Evolutionary conservation across 192 early-diverging fungal genomes (phyloP), one percentile per base, ranked within the genome.

Genomic region (Funneliformis mosseae): DNA sequence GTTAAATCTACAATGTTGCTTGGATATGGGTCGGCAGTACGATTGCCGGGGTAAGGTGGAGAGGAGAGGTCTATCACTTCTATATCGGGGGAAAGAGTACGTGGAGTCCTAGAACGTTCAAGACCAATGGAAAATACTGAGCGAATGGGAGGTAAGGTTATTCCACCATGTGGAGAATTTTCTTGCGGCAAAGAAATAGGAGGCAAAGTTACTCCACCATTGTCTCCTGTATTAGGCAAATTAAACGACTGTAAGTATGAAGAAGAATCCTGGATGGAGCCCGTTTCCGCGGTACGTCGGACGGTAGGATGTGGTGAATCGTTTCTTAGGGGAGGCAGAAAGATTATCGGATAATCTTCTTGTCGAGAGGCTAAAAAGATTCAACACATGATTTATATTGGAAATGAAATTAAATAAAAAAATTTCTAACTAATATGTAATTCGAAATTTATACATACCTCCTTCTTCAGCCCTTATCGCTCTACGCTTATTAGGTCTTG

Each of bases 151-250:
- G 67, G 67, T 41, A 69, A 69, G 3, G 67, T 69, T 69, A 69
- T 69, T 69, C 67, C 67, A 69, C 67, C 33, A 69, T 69, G 27
- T 18, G 67, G 10, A 69, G 67, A 69, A 39, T 39, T 33, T 69
- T 69, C 67, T 28, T 69, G 18, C 38, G 67, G 67, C 27, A 33
- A 41, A 39, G 28, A 69, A 39, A 69, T 69, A 69, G 67, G 67
- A 69, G 33, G 67, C 38, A 69, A 39, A 69, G 16, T 21, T 55
- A 39, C 33, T 39, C 67, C 67, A 69, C 33, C 67, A 41, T 55
- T 55, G 50, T 55, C 21, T 55, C 16, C 50, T 21, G 50, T 55
- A 55, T 12, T 55, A 55, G 50, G 50, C 16, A 55, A 55, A 55
- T 50, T 50, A 18, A 50, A 50, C 16, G 50, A 18, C 18, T 55